Evolutionary conservation across 1,284 basidiomycete genomes (phyloP).

Genomic region (Trichosporon asahii): DNA sequence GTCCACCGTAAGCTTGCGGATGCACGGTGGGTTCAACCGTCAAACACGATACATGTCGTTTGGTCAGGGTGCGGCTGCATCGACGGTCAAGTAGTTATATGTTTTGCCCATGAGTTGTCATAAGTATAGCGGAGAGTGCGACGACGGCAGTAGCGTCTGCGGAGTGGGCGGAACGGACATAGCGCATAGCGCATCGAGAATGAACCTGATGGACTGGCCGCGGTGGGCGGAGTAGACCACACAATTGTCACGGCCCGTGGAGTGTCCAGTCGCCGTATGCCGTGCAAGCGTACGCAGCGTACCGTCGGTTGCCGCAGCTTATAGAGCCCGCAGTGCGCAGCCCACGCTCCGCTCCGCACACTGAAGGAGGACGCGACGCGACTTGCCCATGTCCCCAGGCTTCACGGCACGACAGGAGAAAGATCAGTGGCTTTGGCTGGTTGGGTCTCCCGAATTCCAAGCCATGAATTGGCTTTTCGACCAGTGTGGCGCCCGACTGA

Average conservation of each 20-base stretch:
- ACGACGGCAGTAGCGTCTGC: not conserved
- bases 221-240: too few relatives aligned
- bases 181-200: not conserved
- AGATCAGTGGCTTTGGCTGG: not conserved
- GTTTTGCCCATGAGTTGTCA: not conserved
- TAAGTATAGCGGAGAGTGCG: not conserved
- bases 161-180: not conserved
- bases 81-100: too few relatives aligned
- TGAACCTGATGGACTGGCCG: not conserved
- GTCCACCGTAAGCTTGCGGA: too few relatives aligned
- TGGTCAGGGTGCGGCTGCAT: not conserved
- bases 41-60: not conserved
- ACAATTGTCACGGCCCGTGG: too few relatives aligned
- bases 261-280: too few relatives aligned
- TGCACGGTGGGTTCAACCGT: not conserved
- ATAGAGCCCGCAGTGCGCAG: too few relatives aligned
- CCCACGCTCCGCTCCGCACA: not conserved
- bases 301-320: too few relatives aligned
- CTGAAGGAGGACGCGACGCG: not conserved
- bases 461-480: not conserved
- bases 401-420: not conserved
- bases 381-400: not conserved
- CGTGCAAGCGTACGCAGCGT: too few relatives aligned
- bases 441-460: not conserved
- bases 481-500: not conserved